phyloP scores from a whole-genome alignment of 148 eudicot species.

The Polygonum maritimum region DNA sequence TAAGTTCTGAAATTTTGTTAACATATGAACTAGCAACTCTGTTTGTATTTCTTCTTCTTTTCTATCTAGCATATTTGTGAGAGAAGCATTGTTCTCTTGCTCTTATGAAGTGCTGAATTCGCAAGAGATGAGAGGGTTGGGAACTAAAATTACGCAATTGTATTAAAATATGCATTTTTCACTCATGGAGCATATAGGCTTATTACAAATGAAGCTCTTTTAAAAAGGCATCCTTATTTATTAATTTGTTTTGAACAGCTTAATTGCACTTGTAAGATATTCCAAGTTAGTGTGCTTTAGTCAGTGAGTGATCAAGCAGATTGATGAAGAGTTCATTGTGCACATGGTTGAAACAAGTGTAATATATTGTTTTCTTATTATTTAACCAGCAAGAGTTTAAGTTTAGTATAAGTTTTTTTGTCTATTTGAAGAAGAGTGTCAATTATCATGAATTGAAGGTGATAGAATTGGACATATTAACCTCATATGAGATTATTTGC shows the following conservation, averaged over 20 bases:
- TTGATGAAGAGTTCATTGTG: background rate
- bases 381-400: background rate
- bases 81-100: background rate
- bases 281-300: background rate
- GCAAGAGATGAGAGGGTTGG: background rate
- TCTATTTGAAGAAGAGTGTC: background rate
- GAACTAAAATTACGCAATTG: background rate
- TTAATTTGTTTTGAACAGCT: background rate
- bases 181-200: background rate
- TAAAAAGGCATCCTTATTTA: background rate
- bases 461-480: background rate
- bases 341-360: background rate
- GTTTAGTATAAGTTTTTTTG: background rate
- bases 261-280: background rate
- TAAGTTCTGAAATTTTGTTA: conserved; percentile 28
- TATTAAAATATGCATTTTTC: background rate
- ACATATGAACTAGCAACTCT: background rate
- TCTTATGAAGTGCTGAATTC: background rate
- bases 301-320: background rate
- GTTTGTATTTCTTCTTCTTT: background rate
- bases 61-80: background rate
- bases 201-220: background rate
- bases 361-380: background rate
- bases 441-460: background rate
- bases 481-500: background rate